Evolutionary conservation across 108 stramenopile genomes (phyloP).

Genomic region (Schizochytrium sp.): DNA sequence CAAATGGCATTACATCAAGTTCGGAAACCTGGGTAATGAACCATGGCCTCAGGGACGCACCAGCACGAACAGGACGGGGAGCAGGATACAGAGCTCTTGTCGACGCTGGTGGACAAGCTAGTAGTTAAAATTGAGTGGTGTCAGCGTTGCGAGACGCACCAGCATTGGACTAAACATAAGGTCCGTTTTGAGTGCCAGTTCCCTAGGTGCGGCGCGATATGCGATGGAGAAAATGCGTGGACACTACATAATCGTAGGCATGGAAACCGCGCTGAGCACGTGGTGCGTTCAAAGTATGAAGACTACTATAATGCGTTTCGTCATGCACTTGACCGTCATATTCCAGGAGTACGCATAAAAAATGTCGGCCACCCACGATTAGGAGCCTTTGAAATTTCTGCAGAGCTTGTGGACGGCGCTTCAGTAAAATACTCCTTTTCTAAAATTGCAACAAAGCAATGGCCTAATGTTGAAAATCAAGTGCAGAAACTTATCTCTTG

Average conservation of each 20-base stretch:
- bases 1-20: too few relatives aligned
- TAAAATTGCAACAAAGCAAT: background rate
- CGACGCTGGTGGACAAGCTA: background rate
- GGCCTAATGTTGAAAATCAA: background rate
- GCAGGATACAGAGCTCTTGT: too few relatives aligned
- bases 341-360: background rate
- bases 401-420: background rate
- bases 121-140: constrained; percentile 3
- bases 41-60: too few relatives aligned
- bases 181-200: background rate
- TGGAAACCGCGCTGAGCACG: background rate
- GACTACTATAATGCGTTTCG: background rate
- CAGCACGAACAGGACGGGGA: too few relatives aligned
- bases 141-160: background rate
- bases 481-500: background rate
- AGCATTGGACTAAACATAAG: constrained; percentile 9
- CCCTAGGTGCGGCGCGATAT: background rate
- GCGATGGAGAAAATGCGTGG: background rate
- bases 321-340: background rate
- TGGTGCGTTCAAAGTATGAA: background rate
- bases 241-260: background rate
- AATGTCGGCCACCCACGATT: background rate
- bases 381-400: background rate
- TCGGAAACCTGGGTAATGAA: too few relatives aligned
- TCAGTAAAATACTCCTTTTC: background rate